Percentiles rank a stretch among this genome's conserved stretches.
phyloP scores from a whole-genome alignment of 345 rosid species.

The Trapa incisa region DNA sequence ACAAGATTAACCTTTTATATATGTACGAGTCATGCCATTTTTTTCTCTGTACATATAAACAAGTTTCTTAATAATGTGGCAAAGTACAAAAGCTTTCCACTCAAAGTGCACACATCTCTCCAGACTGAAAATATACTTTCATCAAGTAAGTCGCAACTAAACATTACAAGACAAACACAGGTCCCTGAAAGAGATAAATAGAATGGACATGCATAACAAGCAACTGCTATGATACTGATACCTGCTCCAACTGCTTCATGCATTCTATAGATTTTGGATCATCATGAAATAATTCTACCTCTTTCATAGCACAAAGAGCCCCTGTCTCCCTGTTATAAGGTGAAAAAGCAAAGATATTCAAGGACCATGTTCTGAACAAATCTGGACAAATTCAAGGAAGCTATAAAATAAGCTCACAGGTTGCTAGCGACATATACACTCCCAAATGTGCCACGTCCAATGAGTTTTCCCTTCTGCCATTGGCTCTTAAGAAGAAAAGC shows the following conservation, averaged over 20 bases:
- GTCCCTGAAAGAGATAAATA: neutral
- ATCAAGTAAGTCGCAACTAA: neutral
- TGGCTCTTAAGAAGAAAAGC: constrained; percentile 34
- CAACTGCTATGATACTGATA: constrained; percentile 7
- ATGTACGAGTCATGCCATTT: neutral
- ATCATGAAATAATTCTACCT: constrained; percentile 81
- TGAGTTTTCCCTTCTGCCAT: constrained; percentile 94
- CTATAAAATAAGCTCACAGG: constrained; percentile 26
- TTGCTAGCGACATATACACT: constrained; percentile 91
- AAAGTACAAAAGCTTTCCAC: neutral
- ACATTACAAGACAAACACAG: neutral
- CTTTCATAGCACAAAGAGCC: constrained; percentile 96
- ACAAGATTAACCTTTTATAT: neutral
- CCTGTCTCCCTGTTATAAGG: constrained; percentile 61
- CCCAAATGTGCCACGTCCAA: constrained; percentile 98
- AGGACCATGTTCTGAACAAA: constrained; percentile 3
- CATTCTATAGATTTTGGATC: constrained; percentile 82
- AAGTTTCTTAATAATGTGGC: neutral
- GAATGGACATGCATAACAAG: too few species aligned
- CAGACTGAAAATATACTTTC: neutral
- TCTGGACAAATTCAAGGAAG: constrained; percentile 6
- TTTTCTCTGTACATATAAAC: neutral
- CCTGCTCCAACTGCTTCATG: constrained; percentile 87
- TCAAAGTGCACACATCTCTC: neutral
- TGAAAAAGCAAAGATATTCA: constrained; percentile 12